phyloP scores from a whole-genome alignment of 2,329 filamentous ascomycete genomes.

The Cercospora sojina region DNA sequence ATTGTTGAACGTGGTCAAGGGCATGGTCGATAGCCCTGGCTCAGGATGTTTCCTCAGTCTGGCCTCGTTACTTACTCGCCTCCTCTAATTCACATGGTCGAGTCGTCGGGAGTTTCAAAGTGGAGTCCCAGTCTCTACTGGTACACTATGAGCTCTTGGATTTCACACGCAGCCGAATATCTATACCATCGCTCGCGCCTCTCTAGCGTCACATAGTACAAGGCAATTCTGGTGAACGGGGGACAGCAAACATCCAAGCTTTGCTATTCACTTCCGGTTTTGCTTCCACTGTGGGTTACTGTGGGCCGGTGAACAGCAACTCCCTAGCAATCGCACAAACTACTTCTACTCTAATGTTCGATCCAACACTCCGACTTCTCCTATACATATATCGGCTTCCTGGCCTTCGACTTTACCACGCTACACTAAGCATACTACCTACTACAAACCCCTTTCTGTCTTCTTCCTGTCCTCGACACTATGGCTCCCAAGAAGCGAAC shows the following conservation, averaged over 20 bases:
- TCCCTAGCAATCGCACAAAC: not conserved
- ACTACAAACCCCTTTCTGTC: not conserved
- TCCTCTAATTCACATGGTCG: not conserved
- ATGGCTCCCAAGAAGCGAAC: not conserved
- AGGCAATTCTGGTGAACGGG: not conserved
- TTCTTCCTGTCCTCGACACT: not conserved
- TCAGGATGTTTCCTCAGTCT: not conserved
- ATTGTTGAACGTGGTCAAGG: not conserved
- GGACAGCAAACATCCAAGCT: not conserved
- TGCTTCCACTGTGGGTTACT: not conserved
- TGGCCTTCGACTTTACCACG: not conserved
- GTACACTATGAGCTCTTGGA: too few species aligned
- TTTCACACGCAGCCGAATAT: not conserved
- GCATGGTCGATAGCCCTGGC: not conserved
- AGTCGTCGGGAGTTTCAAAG: not conserved
- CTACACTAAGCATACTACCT: not conserved
- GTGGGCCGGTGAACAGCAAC: not conserved
- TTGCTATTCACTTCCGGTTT: not conserved
- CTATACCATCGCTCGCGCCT: too few species aligned
- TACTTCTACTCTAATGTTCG: not conserved
- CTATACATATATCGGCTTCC: not conserved
- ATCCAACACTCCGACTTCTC: not conserved
- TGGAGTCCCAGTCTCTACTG: not conserved
- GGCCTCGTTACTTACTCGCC: not conserved
- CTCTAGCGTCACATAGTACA: too few species aligned